Conservation (phyloP, 192 early-diverging fungal species). For the Globomyces pollinis-pini region DNA sequence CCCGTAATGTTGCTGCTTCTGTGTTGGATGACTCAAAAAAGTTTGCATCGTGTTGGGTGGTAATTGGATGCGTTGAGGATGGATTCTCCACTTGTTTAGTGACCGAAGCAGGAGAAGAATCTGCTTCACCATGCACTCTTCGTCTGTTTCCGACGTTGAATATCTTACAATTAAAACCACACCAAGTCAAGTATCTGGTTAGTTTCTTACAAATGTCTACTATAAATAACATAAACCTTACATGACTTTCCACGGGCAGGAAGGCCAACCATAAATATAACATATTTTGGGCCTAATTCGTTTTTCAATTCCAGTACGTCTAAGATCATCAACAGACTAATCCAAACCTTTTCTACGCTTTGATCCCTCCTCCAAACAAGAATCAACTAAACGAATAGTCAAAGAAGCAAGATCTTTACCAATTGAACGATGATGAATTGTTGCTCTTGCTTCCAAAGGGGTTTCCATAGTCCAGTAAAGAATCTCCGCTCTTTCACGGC, state of each 20-base stretch:
- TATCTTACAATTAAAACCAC: slow-evolving; percentile 49
- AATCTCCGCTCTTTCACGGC: too few relatives aligned
- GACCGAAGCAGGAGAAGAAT: background rate
- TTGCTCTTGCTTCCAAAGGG: too few relatives aligned
- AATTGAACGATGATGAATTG: too few relatives aligned
- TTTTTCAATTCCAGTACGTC: slow-evolving; percentile 31
- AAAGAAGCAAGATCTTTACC: too few relatives aligned
- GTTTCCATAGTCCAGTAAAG: too few relatives aligned
- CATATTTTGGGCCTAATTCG: slow-evolving; percentile 80
- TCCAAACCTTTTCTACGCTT: background rate
- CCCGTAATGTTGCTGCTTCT: slow-evolving; percentile 66
- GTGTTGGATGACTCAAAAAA: slow-evolving; percentile 92
- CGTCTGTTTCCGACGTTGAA: slow-evolving; percentile 97
- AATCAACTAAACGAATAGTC: too few relatives aligned
- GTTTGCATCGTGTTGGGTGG: slow-evolving; percentile 64
- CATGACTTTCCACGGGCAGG: slow-evolving; percentile 87
- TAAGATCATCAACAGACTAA: background rate
- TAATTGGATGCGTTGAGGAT: slow-evolving; percentile 20
- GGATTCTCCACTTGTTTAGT: background rate
- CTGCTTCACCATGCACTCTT: slow-evolving; percentile 34
- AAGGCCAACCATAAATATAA: slow-evolving; percentile 93
- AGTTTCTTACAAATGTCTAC: slow-evolving; percentile 85
- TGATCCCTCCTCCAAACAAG: too few relatives aligned
- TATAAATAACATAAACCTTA: background rate
- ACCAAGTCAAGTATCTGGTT: slow-evolving; percentile 56